Percentiles rank a stretch among this genome's conserved stretches.
phyloP scores from a whole-genome alignment of 441 rosid species.

The Bruguiera hainesii region DNA sequence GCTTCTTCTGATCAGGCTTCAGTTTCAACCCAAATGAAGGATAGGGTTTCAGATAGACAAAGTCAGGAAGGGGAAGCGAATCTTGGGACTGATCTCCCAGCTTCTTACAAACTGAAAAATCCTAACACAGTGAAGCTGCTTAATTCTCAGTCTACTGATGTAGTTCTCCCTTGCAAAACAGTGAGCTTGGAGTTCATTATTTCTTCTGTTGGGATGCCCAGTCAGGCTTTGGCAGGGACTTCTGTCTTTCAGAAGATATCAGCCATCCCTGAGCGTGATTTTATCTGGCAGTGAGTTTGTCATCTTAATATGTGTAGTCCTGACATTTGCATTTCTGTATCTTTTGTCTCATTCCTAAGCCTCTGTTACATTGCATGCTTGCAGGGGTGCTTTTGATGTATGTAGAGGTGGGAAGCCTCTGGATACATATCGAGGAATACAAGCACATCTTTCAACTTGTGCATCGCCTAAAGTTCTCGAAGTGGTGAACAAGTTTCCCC shows the following conservation, averaged over 20 bases:
- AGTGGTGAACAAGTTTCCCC: conserved; percentile 49
- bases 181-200: conserved; percentile 1
- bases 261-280: conserved; percentile 59
- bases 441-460: conserved; percentile 68
- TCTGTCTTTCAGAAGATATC: conserved; percentile 18
- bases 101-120: conserved; percentile 30
- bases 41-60: conserved; percentile 42
- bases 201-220: conserved; percentile 35
- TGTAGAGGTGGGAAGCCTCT: conserved; percentile 53
- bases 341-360: no score
- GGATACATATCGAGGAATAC: conserved; percentile 53
- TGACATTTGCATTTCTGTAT: conserved; percentile 1
- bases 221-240: conserved; percentile 3
- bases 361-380: no score
- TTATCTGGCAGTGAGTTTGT: conserved; percentile 64
- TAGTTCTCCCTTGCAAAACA: conserved; percentile 8
- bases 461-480: conserved; percentile 71
- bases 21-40: conserved; percentile 24
- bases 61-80: conserved; percentile 40
- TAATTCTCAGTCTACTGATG: conserved; percentile 32
- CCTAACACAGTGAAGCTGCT: conserved; percentile 36
- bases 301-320: conserved; percentile 6
- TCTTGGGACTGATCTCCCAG: conserved; percentile 25
- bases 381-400: background rate
- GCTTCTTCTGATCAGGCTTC: conserved; percentile 47